phyloP scores from a whole-genome alignment of 2,329 filamentous ascomycete genomes.

The Elsinoe perseae region DNA sequence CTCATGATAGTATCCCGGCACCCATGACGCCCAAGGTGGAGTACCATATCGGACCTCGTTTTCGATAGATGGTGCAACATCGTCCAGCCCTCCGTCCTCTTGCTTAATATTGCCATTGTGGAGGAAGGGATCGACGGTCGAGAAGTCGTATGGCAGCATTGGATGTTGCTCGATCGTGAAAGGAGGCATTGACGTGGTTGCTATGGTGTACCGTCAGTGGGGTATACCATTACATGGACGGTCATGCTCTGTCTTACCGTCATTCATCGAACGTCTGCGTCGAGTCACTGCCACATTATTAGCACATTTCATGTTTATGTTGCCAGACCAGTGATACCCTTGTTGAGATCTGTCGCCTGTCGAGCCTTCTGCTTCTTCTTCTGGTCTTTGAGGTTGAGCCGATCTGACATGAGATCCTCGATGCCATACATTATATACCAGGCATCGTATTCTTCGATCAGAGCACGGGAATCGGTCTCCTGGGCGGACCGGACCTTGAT shows the following conservation, averaged over 20 bases:
- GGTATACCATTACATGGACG: neutral
- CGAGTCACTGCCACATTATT: neutral
- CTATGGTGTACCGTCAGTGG: neutral
- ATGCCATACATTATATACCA: constrained; percentile 73
- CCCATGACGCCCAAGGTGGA: neutral
- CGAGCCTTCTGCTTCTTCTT: constrained; percentile 37
- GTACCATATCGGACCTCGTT: neutral
- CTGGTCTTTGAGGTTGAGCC: constrained; percentile 65
- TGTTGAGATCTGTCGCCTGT: neutral
- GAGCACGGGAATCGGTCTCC: constrained; percentile 47
- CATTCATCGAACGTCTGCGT: neutral
- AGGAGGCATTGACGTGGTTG: neutral
- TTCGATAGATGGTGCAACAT: neutral
- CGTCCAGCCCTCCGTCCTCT: neutral
- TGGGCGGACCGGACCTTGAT: constrained; percentile 66
- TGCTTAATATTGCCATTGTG: neutral
- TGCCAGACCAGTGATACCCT: too few species aligned
- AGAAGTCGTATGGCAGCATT: neutral
- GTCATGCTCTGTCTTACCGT: neutral
- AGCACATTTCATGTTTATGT: too few species aligned
- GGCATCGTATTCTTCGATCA: constrained; percentile 60
- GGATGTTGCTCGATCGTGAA: neutral
- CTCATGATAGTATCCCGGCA: neutral
- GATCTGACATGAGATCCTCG: constrained; percentile 64
- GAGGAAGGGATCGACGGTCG: neutral